A percentile compares a stretch with the other conserved stretches of the same genome.
phyloP scores from a whole-genome alignment of 768 basidiomycete species.

The Porphyrellus cyaneotinctus region DNA sequence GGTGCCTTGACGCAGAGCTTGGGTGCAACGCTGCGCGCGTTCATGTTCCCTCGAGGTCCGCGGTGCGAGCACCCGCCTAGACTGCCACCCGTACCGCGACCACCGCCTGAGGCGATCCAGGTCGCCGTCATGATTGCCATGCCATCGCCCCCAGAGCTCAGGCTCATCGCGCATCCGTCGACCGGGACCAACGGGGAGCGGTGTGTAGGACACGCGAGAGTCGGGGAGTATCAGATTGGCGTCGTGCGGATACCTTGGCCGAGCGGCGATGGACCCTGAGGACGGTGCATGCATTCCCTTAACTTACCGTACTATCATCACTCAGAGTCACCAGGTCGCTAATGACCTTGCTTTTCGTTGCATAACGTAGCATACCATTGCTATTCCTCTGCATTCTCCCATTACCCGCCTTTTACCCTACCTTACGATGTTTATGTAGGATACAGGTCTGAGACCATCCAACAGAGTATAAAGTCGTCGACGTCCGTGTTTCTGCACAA shows the following conservation, averaged over 20 bases:
- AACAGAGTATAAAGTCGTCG: background rate
- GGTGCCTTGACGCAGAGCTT: background rate
- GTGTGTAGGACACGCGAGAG: conserved; percentile 7
- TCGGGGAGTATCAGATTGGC: conserved; percentile 44
- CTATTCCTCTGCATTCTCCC: background rate
- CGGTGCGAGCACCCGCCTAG: conserved; percentile 2
- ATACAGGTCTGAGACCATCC: conserved; percentile 4
- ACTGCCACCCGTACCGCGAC: conserved; percentile 10
- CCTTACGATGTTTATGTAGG: conserved; percentile 8
- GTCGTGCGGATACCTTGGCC: conserved; percentile 37
- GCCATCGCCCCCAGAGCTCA: conserved; percentile 30
- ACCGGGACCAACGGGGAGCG: background rate
- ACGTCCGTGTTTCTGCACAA: background rate
- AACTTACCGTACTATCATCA: no score
- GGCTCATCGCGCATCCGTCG: no score
- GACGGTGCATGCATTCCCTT: background rate
- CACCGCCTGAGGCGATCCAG: conserved; percentile 28
- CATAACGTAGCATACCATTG: background rate
- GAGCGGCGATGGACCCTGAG: conserved; percentile 10
- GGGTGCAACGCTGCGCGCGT: conserved; percentile 6
- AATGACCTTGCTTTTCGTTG: no score
- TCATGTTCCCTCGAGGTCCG: conserved; percentile 2
- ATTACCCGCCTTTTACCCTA: background rate
- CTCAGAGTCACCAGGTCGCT: no score
- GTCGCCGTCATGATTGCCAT: conserved; percentile 46